Conservation (phyloP, 306 rosid species). For the Cucumis cinereus region DNA sequence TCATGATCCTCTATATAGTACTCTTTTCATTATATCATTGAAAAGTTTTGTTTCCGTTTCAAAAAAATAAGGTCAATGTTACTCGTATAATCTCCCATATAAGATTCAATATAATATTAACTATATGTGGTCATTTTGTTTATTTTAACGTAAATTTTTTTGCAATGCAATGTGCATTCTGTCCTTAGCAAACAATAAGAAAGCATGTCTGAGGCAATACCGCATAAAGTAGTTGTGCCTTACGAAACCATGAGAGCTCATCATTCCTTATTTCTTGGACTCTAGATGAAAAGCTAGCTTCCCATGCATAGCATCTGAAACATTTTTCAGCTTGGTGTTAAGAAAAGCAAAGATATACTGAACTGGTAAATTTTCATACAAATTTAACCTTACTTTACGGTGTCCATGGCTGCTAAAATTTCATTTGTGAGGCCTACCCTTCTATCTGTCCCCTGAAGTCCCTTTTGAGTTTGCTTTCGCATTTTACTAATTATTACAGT, state of each 20-base stretch:
- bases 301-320: slow-evolving; percentile 92
- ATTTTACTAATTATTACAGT: slow-evolving; percentile 51
- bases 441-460: slow-evolving; percentile 62
- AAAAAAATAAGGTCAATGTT: neutral
- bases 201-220: slow-evolving; percentile 30
- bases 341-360: neutral
- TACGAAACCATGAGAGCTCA: slow-evolving; percentile 58
- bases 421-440: slow-evolving; percentile 85
- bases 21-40: too few species aligned
- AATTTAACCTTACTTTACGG: slow-evolving; percentile 54
- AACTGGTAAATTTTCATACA: neutral
- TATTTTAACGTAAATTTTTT: neutral
- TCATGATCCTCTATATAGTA: too few species aligned
- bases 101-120: neutral
- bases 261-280: slow-evolving; percentile 50
- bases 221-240: slow-evolving; percentile 58
- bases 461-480: slow-evolving; percentile 63
- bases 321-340: slow-evolving; percentile 18
- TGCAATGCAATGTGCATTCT: neutral
- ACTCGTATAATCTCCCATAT: neutral
- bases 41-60: too few species aligned
- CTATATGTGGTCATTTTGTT: neutral
- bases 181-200: neutral
- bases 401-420: slow-evolving; percentile 82
- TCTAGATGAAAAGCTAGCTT: slow-evolving; percentile 62